A percentile compares a stretch with the other conserved stretches of the same genome.
Evolutionary conservation across 257 asterid species (phyloP).

Genomic region (Gentiana straminea): DNA sequence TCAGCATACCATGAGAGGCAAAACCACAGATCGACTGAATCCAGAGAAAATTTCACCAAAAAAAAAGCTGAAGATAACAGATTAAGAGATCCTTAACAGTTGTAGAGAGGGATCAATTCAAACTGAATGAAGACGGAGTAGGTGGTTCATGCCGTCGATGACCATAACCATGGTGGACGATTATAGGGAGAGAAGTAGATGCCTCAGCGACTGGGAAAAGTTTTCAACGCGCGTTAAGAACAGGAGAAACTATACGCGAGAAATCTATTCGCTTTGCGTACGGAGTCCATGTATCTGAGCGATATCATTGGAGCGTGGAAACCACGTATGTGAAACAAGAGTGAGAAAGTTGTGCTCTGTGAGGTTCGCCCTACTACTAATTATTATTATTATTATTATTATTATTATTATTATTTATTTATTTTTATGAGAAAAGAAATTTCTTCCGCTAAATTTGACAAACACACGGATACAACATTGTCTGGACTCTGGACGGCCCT

Average conservation of each 20-base stretch:
- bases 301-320: conserved; percentile 10
- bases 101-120: not conserved
- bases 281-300: not conserved
- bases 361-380: too few relatives aligned
- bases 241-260: conserved; percentile 14
- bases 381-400: too few relatives aligned
- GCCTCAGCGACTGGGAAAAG: conserved; percentile 25
- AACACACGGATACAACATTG: too few relatives aligned
- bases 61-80: too few relatives aligned
- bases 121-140: conserved; percentile 24
- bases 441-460: too few relatives aligned
- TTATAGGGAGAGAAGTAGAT: conserved; percentile 23
- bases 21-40: not conserved
- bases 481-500: too few relatives aligned
- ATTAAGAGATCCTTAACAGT: too few relatives aligned
- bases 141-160: conserved; percentile 11
- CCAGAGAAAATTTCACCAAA: too few relatives aligned
- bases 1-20: conserved; percentile 8
- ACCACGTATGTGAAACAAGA: not conserved
- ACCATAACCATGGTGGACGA: conserved; percentile 25
- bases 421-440: too few relatives aligned
- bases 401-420: too few relatives aligned
- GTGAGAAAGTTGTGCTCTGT: not conserved
- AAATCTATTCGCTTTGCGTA: not conserved
- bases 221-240: conserved; percentile 16